phyloP scores from a whole-genome alignment of 2,329 filamentous ascomycete genomes.

The Ramichloridium luteum region DNA sequence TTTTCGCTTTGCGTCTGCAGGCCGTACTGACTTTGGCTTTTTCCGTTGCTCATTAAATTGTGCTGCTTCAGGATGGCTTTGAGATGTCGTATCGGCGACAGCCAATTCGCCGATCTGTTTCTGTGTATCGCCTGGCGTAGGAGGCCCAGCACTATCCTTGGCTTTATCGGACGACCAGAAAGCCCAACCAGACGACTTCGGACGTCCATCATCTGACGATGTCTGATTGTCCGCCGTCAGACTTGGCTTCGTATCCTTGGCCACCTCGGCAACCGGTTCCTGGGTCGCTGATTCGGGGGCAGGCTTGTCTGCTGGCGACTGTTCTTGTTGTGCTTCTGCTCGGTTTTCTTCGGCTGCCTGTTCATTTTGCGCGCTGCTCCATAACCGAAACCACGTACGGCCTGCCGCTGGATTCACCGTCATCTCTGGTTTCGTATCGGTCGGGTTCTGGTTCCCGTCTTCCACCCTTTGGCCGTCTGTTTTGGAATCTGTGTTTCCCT shows the following conservation, averaged over 20 bases:
- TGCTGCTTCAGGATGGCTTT: constrained; percentile 38
- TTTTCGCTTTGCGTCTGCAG: constrained; percentile 14
- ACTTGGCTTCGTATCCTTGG: constrained; percentile 4
- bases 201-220: constrained; percentile 10
- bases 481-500: too few relatives aligned
- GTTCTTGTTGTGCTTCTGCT: constrained; percentile 12
- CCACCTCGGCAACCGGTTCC: constrained; percentile 4
- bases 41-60: constrained; percentile 36
- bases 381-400: constrained; percentile 38
- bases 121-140: constrained; percentile 44
- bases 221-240: constrained; percentile 2
- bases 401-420: constrained; percentile 11
- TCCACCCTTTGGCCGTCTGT: too few relatives aligned
- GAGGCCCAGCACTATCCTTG: constrained; percentile 36
- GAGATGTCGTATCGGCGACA: constrained; percentile 39
- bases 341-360: constrained; percentile 17
- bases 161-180: constrained; percentile 59
- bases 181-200: constrained; percentile 56
- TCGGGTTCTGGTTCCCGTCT: too few relatives aligned
- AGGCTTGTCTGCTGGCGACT: constrained; percentile 6
- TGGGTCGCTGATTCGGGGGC: too few relatives aligned
- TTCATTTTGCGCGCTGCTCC: constrained; percentile 37
- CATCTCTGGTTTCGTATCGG: constrained; percentile 16
- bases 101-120: constrained; percentile 42
- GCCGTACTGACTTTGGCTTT: constrained; percentile 9